Base-by-base conservation (phyloP, 2,329 filamentous ascomycete species). In the Trichophyton schoenleinii region DNA sequence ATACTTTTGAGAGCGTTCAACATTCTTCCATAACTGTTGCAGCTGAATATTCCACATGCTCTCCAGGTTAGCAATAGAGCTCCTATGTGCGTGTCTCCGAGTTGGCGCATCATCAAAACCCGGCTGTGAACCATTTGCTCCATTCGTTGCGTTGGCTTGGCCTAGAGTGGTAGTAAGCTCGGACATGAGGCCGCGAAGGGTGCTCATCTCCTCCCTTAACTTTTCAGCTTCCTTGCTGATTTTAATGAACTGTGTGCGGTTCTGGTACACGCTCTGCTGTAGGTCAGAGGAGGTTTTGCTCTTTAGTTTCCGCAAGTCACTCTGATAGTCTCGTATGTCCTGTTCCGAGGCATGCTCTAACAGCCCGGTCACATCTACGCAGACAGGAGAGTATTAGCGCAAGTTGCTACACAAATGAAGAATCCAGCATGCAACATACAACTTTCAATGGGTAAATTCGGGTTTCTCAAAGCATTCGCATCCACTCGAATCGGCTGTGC, bases 141-240 rank as follows among this genome's bases (percentile, higher is more conserved):
- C 80, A 20, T 82, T 72, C 9, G 72, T 72, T 28, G 74, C 68
- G 57, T 71, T 71, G 3, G 73, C 75, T 66, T 79, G 76, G 20
- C 75, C 76, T 18, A 80, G 67, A 63, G 91, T 90, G 6, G 84
- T 81, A 68, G 90, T 97, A 61, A 99, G 81, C 66, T 99, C 94
- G 1, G 90, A 86, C 87, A 99, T 96, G 59, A 97, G 81, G 66
- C 89, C 89, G 52, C 89, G 85, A 36, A 99, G 82, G 5, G 89
- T 89, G 59, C 89, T 84, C 94, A 99, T 97, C 73, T 99, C 94
- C 61, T 85, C 84, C 76, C 97, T 97, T 62, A 99, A 83, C 77
- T 96, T 96, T 75, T 99, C 94, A 1, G 95, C 94, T 77, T 99
- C 94, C 75, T 97, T 96, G 72, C 91, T 96, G 74, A 99, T 97